Evolutionary conservation across 2,329 filamentous ascomycete species (phyloP).

Genomic region (Phyllosticta citribraziliensis): DNA sequence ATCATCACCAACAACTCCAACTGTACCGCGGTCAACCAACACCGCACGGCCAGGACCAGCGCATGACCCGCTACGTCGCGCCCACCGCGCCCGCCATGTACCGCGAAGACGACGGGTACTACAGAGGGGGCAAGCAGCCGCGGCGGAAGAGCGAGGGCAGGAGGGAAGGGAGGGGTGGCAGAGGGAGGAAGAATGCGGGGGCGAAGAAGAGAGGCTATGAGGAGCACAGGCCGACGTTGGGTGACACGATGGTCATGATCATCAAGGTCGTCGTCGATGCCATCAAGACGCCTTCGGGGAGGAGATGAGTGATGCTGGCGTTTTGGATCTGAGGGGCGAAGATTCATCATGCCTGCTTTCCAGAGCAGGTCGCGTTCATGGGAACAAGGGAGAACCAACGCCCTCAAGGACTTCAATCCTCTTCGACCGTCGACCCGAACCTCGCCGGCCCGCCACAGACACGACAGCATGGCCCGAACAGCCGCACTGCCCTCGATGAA

Average conservation of each 20-base stretch:
- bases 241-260: slow-evolving; percentile 12
- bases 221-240: slow-evolving; percentile 18
- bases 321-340: too few relatives aligned
- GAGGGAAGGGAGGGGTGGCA: background rate
- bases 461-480: too few relatives aligned
- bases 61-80: background rate
- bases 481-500: too few relatives aligned
- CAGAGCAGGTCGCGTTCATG: too few relatives aligned
- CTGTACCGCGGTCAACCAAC: background rate
- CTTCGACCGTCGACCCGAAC: too few relatives aligned
- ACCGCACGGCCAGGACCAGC: background rate
- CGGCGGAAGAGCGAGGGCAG: background rate
- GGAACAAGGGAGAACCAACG: too few relatives aligned
- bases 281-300: slow-evolving; percentile 2
- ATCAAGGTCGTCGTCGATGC: slow-evolving; percentile 9
- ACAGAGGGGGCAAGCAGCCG: background rate
- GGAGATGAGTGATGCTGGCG: background rate
- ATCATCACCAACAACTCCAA: background rate
- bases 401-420: too few relatives aligned
- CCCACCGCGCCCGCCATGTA: background rate
- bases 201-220: background rate
- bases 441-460: too few relatives aligned
- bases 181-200: background rate
- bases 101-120: background rate
- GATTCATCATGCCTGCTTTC: too few relatives aligned